These are phyloP conservation scores for Hortiboletus flavorubellus DNA, from an alignment of 768 basidiomycete species.

Conservation along the genomic window DNA sequence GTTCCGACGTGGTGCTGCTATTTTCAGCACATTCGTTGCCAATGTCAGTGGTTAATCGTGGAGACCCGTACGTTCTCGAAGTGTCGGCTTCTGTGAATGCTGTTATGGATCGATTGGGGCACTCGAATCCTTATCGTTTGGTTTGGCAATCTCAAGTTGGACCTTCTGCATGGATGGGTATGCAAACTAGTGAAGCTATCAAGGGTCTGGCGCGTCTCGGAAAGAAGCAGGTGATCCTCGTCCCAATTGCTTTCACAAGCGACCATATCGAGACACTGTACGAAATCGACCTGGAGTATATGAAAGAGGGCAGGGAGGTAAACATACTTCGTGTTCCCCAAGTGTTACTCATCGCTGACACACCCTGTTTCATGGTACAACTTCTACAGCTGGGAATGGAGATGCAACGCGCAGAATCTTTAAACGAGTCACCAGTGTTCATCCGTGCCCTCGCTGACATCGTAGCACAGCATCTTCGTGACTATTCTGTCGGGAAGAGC, in stretches of 20 bases:
- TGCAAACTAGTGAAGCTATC: constrained; percentile 89
- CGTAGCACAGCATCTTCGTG: constrained; percentile 70
- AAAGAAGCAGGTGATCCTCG: constrained; percentile 72
- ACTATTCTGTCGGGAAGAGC: constrained; percentile 49
- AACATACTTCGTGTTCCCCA: constrained; percentile 20
- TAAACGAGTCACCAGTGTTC: constrained; percentile 96
- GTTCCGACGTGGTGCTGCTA: constrained; percentile 76
- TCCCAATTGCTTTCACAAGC: constrained; percentile 97
- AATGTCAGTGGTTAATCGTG: constrained; percentile 97
- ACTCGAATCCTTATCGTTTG: constrained; percentile 84
- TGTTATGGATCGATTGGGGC: constrained; percentile 83
- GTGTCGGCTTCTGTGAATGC: constrained; percentile 92
- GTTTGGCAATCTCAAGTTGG: constrained; percentile 99
- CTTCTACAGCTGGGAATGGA: constrained; percentile 80
- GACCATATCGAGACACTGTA: constrained; percentile 99
- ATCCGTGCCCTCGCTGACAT: constrained; percentile 94
- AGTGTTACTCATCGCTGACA: neutral
- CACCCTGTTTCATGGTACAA: constrained; percentile 3
- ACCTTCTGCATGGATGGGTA: constrained; percentile 97
- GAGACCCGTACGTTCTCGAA: constrained; percentile 95
- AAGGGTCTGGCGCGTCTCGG: constrained; percentile 81
- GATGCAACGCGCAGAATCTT: constrained; percentile 81
- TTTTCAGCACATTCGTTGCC: constrained; percentile 98
- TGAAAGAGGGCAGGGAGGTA: constrained; percentile 87
- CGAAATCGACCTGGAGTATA: constrained; percentile 93